Conservation (phyloP, 352 stramenopile genomes). For the Phytophthora boehmeriae region DNA sequence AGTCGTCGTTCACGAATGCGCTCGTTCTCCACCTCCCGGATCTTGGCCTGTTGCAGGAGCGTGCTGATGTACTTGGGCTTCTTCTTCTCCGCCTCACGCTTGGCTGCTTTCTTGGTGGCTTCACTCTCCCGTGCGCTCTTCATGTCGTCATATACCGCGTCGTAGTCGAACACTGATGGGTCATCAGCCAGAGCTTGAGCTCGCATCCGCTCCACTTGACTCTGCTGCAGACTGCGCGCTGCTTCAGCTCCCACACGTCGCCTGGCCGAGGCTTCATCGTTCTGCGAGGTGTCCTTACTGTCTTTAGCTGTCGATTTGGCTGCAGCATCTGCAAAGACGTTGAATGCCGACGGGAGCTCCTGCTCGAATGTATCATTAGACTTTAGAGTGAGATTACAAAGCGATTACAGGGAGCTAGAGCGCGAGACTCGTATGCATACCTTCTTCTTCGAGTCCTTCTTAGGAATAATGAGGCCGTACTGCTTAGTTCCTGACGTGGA, state of each 20-base stretch:
- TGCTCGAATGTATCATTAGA: constrained; percentile 6
- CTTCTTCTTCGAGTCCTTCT: constrained; percentile 43
- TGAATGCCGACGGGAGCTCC: constrained; percentile 31
- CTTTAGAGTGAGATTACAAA: constrained; percentile 17
- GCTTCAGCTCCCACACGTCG: constrained; percentile 53
- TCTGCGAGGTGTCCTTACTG: constrained; percentile 4
- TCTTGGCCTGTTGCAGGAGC: constrained; percentile 89
- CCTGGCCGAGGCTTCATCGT: constrained; percentile 13
- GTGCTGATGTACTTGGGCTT: constrained; percentile 90
- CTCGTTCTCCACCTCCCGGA: constrained; percentile 90
- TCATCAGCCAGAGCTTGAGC: constrained; percentile 74
- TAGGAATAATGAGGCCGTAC: constrained; percentile 53
- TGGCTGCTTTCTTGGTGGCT: constrained; percentile 44
- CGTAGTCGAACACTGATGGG: constrained; percentile 91
- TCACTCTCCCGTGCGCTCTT: constrained; percentile 48
- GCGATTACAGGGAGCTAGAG: not conserved
- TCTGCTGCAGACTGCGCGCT: constrained; percentile 55
- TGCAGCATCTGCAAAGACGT: constrained; percentile 27
- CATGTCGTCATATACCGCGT: constrained; percentile 90
- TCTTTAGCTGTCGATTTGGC: constrained; percentile 8
- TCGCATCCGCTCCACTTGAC: constrained; percentile 53
- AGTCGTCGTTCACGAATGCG: constrained; percentile 86
- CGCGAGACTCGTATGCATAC: constrained; percentile 12
- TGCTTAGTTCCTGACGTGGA: constrained; percentile 30
- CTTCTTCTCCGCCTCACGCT: constrained; percentile 68